Conservation (phyloP, 192 early-diverging fungal species). For the Coemansia sp. region DNA sequence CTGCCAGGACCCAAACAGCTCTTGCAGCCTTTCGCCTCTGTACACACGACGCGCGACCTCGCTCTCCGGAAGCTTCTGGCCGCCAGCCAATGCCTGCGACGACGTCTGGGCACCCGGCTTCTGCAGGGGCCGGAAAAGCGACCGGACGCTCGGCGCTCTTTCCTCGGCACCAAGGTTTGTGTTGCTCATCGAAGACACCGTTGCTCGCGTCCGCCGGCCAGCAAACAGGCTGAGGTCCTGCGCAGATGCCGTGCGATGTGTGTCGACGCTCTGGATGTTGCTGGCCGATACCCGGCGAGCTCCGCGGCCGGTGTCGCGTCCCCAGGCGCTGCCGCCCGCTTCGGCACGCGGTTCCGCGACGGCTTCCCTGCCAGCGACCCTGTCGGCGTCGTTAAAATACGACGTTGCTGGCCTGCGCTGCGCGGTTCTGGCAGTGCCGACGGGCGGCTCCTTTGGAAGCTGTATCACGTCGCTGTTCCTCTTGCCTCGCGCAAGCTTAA, state of each 20-base stretch:
- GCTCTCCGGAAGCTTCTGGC: slow-evolving; percentile 13
- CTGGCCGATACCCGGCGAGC: neutral
- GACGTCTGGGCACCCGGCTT: slow-evolving; percentile 10
- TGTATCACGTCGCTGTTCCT: neutral
- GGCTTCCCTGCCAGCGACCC: neutral
- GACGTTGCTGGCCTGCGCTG: neutral
- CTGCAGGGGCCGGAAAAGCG: slow-evolving; percentile 24
- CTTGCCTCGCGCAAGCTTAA: slow-evolving; percentile 1
- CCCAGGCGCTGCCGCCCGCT: neutral
- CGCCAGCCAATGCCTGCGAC: neutral
- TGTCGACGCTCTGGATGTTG: neutral
- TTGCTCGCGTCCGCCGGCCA: slow-evolving; percentile 12
- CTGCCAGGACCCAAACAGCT: slow-evolving; percentile 46
- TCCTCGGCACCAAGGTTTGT: slow-evolving; percentile 5
- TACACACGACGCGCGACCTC: slow-evolving; percentile 33
- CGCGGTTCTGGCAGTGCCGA: neutral
- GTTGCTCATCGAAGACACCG: slow-evolving; percentile 16
- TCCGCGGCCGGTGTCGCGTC: neutral
- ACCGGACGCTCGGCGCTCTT: slow-evolving; percentile 36
- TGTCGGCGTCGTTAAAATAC: neutral
- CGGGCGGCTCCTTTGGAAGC: neutral
- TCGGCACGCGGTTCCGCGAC: neutral
- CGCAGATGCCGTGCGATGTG: neutral
- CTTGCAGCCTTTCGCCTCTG: slow-evolving; percentile 35
- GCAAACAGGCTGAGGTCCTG: slow-evolving; percentile 1